Percentiles rank a stretch among this genome's conserved stretches.
Conservation (phyloP, 176 grass and related monocot species). For the Avena sativa region DNA sequence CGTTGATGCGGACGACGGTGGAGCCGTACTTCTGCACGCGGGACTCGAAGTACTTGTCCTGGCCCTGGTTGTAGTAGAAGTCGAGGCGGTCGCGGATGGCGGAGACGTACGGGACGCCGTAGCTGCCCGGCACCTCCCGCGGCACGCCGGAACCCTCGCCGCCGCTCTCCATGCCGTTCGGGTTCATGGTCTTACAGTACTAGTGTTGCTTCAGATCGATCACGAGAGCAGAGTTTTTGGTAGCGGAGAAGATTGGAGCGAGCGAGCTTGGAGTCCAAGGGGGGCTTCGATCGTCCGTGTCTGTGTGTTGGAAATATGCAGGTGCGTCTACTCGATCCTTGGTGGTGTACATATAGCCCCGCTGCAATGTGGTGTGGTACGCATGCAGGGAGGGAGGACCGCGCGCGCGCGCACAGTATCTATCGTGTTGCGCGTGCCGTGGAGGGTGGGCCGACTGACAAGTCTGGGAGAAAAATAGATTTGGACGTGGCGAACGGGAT, state of each 20-base stretch:
- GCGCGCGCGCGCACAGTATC: too few relatives aligned
- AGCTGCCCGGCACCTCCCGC: slow-evolving; percentile 50
- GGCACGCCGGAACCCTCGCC: background rate
- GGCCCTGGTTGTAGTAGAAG: slow-evolving; percentile 78
- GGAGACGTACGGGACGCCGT: slow-evolving; percentile 55
- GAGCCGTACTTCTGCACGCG: slow-evolving; percentile 59
- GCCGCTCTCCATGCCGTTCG: background rate
- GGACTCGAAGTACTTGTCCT: slow-evolving; percentile 77
- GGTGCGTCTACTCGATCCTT: background rate
- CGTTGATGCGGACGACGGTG: slow-evolving; percentile 72
- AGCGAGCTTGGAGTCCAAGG: too few relatives aligned
- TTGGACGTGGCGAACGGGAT: too few relatives aligned
- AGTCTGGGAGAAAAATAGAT: too few relatives aligned
- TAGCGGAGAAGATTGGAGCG: background rate
- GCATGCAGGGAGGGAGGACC: background rate
- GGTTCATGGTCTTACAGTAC: background rate
- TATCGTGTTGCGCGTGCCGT: background rate
- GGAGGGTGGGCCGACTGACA: background rate
- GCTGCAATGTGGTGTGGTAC: too few relatives aligned
- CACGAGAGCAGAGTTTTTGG: background rate
- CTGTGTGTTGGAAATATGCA: background rate
- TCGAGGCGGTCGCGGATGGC: slow-evolving; percentile 66
- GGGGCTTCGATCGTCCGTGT: too few relatives aligned
- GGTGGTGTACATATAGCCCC: slow-evolving; percentile 27
- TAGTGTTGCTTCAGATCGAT: background rate